Evolutionary conservation across 2,329 filamentous ascomycete genomes (phyloP).

Genomic region (Botrytis paeoniae): DNA sequence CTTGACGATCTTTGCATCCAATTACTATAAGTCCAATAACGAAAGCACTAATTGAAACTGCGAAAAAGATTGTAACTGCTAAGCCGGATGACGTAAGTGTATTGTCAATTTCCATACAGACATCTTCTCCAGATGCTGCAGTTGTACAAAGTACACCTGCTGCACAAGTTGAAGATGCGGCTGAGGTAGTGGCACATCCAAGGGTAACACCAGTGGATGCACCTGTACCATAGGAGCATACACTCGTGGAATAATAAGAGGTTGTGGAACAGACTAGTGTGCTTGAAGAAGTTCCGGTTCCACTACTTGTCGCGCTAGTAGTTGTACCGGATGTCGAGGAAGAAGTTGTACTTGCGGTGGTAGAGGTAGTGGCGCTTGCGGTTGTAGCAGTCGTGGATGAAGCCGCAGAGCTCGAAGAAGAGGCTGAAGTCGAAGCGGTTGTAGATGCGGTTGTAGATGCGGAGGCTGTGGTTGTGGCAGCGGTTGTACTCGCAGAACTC

Average conservation of each 20-base stretch:
- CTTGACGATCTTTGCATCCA: background rate
- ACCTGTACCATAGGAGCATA: slow-evolving; percentile 18
- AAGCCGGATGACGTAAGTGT: slow-evolving; percentile 13
- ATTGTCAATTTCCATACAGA: slow-evolving; percentile 4
- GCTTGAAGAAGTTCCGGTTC: background rate
- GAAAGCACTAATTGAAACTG: slow-evolving; percentile 1
- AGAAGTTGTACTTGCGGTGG: slow-evolving; percentile 4
- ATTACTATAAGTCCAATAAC: slow-evolving; percentile 14
- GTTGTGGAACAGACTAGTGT: slow-evolving; percentile 16
- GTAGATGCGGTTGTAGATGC: background rate
- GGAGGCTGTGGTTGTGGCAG: background rate
- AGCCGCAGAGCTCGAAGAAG: background rate
- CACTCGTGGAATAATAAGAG: slow-evolving; percentile 2
- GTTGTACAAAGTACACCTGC: slow-evolving; percentile 12
- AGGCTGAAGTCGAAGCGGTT: background rate
- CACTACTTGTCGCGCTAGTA: background rate
- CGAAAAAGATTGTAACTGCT: slow-evolving; percentile 15
- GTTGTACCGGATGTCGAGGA: slow-evolving; percentile 6
- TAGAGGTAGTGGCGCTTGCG: background rate
- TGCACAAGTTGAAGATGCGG: background rate
- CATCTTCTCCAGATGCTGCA: background rate
- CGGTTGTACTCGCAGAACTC: slow-evolving; percentile 2
- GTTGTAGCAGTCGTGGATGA: slow-evolving; percentile 9
- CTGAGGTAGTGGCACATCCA: slow-evolving; percentile 12
- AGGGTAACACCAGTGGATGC: slow-evolving; percentile 13